Conservation (phyloP, 345 rosid genomes). For the Theobroma cacao region DNA sequence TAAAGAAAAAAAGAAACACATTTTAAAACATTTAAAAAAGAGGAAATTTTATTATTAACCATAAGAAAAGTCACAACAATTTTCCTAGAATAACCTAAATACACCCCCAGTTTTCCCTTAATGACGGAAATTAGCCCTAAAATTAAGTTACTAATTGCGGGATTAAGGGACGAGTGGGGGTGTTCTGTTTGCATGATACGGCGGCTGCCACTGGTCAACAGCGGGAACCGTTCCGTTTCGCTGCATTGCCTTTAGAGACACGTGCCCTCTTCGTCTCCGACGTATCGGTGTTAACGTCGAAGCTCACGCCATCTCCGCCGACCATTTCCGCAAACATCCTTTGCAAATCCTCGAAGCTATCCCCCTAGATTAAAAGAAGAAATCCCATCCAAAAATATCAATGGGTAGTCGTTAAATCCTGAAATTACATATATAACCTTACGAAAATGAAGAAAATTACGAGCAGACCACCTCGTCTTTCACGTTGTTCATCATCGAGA, state of each 20-base stretch:
- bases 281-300: constrained; percentile 24
- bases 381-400: not conserved
- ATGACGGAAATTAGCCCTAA: not conserved
- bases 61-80: not conserved
- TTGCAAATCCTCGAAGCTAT: constrained; percentile 85
- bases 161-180: not conserved
- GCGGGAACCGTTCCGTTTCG: constrained; percentile 34
- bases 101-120: not conserved
- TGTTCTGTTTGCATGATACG: not conserved
- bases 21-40: not conserved
- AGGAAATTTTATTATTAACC: not conserved
- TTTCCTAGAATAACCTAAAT: not conserved
- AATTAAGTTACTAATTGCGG: not conserved
- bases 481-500: constrained; percentile 82
- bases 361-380: constrained; percentile 36
- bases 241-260: constrained; percentile 38
- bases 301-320: constrained; percentile 43
- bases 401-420: not conserved
- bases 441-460: not conserved
- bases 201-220: constrained; percentile 19
- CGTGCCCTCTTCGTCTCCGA: constrained; percentile 47
- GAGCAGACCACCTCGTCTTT: constrained; percentile 67
- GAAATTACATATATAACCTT: not conserved
- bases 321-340: constrained; percentile 86
- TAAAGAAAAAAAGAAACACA: not conserved